Evolutionary conservation across 768 basidiomycete species (phyloP), one percentile per base, ranked within the genome.

Genomic region (Crassisporium funariophilum): DNA sequence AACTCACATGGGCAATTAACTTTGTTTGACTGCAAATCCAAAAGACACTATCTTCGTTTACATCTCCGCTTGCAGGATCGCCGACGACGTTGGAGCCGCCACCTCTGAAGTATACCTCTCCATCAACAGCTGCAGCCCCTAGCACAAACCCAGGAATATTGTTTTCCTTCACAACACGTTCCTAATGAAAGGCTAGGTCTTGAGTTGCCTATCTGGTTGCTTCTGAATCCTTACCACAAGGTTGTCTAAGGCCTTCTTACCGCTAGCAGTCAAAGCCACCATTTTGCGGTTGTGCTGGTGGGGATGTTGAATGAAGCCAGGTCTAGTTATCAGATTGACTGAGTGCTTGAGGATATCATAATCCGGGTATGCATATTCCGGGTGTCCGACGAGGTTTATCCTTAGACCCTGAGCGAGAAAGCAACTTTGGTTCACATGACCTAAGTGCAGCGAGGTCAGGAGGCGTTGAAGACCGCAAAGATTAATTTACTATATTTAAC

Each of bases 11-110:
- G 8, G 61, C 56, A 20, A 69, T 49, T 36, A 69, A 47, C 43
- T 70, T 70, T 6, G 67, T 64, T 46, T 65, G 61, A 38, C 70
- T 69, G 47, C 67, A 68, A 3, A 72, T 54, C 66, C 68, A 69
- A 44, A 69, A 68, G 9, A 69, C 44, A 13, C 60, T 61, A 38
- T 69, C 63, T 12, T 55, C 37, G 35, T 56, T 46, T 9, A 70
- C 47, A 9, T 48, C 41, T 4, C 58, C 64, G 25, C 59, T 60
- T 1, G 58, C 41, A 17, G 61, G 55, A 41, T 68, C 61, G 25
- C 56, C 57, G 4, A 64, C 35, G 5, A 62, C 24, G 13, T 60
- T 50, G 25, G 20, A 39, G 4, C 68, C 66, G 27, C 60, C 54
- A 15, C 53, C 53, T 4, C 58, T 56, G 41, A 63, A 62, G 25